Conservation (phyloP, 768 basidiomycete species). For the Collybia sp. region DNA sequence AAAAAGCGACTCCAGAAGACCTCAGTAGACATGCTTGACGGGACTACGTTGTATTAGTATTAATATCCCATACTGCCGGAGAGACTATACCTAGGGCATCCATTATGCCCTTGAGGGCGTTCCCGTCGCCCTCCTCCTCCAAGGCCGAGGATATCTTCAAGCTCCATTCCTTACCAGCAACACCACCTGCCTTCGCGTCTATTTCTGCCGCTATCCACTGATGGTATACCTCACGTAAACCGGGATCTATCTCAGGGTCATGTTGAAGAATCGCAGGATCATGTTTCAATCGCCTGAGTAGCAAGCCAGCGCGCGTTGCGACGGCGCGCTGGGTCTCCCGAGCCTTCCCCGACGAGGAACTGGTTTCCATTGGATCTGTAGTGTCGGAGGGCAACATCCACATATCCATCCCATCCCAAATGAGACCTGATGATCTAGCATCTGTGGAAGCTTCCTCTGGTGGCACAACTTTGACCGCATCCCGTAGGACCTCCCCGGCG, state of each 20-base stretch:
- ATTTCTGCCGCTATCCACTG: slow-evolving; percentile 54
- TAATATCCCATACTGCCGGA: slow-evolving; percentile 2
- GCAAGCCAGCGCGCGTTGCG: slow-evolving; percentile 70
- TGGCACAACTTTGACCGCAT: slow-evolving; percentile 91
- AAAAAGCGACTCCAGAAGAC: slow-evolving; percentile 88
- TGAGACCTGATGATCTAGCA: slow-evolving; percentile 28
- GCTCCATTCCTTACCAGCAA: slow-evolving; percentile 55
- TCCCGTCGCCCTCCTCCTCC: slow-evolving; percentile 46
- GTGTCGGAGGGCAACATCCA: slow-evolving; percentile 62
- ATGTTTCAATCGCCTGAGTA: slow-evolving; percentile 67
- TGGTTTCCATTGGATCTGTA: not conserved
- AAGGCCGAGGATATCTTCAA: slow-evolving; percentile 42
- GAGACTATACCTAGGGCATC: slow-evolving; percentile 51
- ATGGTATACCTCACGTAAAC: slow-evolving; percentile 47
- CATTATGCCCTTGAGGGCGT: slow-evolving; percentile 44
- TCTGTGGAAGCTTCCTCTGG: slow-evolving; percentile 46
- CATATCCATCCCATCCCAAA: slow-evolving; percentile 87
- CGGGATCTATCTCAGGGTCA: slow-evolving; percentile 67
- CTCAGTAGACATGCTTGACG: slow-evolving; percentile 54
- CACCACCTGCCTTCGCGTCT: slow-evolving; percentile 48
- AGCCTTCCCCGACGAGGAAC: slow-evolving; percentile 11
- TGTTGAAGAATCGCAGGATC: slow-evolving; percentile 73
- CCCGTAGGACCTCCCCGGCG: slow-evolving; percentile 75
- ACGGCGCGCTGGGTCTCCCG: slow-evolving; percentile 47
- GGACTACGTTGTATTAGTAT: slow-evolving; percentile 44